A percentile compares a stretch with the other conserved stretches of the same genome.
Conservation (phyloP, 306 rosid species). For the Cotoneaster glaucophyllus region DNA sequence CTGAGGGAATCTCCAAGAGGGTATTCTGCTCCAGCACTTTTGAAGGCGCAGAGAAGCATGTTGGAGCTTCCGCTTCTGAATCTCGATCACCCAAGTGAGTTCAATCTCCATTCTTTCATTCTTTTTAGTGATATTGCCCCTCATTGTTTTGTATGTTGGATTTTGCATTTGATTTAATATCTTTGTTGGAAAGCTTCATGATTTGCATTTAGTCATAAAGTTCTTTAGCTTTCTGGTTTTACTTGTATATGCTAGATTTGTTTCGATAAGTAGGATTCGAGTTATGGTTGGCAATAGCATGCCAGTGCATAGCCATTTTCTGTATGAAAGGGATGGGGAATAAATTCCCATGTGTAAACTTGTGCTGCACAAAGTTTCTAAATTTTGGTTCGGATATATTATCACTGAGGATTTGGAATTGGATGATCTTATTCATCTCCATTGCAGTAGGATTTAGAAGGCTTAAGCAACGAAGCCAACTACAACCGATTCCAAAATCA, state of each 20-base stretch:
- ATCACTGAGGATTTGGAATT: not conserved
- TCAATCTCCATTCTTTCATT: slow-evolving; percentile 1
- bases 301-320: not conserved
- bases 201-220: not conserved
- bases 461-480: not conserved
- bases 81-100: slow-evolving; percentile 55
- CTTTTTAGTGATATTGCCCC: not conserved
- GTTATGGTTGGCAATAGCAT: not conserved
- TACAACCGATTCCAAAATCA: not conserved
- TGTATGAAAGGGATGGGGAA: not conserved
- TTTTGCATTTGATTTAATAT: slow-evolving; percentile 12
- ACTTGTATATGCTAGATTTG: not conserved
- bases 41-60: slow-evolving; percentile 45
- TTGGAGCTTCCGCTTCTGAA: slow-evolving; percentile 55
- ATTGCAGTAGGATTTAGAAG: not conserved
- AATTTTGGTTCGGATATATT: not conserved
- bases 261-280: not conserved
- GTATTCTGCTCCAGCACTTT: slow-evolving; percentile 44
- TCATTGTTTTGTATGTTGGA: not conserved
- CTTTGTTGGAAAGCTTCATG: not conserved
- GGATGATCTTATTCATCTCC: not conserved
- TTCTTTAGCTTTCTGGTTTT: not conserved
- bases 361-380: not conserved
- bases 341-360: not conserved
- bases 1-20: slow-evolving; percentile 37